Percentiles rank a stretch among this genome's conserved stretches.
Evolutionary conservation across 1,284 basidiomycete genomes (phyloP).

Genomic region (Melampsora larici-populina): DNA sequence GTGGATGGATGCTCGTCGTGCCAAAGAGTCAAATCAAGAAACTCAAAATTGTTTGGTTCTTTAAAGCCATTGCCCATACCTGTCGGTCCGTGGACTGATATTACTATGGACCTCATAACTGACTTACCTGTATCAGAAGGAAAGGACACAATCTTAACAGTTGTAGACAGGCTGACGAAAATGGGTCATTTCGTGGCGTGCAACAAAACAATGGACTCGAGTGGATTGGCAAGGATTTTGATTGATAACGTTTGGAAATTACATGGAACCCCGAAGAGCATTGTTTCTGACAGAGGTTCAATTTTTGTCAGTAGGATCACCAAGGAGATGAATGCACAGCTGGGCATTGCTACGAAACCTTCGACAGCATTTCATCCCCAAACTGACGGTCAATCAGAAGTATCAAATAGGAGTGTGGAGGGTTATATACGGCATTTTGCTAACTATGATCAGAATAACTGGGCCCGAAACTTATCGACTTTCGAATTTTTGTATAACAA

Average conservation of each 20-base stretch:
- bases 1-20: neutral
- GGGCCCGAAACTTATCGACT: neutral
- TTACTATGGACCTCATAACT: conserved; percentile 59
- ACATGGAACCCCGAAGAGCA: too few species aligned
- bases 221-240: too few species aligned
- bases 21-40: neutral
- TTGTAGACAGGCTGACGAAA: conserved; percentile 58
- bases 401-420: neutral
- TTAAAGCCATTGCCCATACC: conserved; percentile 54
- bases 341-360: neutral
- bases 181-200: conserved; percentile 45
- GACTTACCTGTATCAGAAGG: conserved; percentile 55
- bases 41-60: conserved; percentile 47
- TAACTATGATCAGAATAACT: neutral
- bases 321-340: neutral
- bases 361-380: neutral
- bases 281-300: too few species aligned
- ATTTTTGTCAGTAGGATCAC: neutral
- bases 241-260: too few species aligned
- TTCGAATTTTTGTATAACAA: conserved; percentile 2
- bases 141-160: conserved; percentile 55
- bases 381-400: too few species aligned
- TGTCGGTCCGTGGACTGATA: conserved; percentile 54
- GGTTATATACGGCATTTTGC: neutral
- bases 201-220: too few species aligned